Percentiles rank a stretch among this genome's conserved stretches.
phyloP scores from a whole-genome alignment of 2,329 filamentous ascomycete species.

The Epichloe coenophiala region DNA sequence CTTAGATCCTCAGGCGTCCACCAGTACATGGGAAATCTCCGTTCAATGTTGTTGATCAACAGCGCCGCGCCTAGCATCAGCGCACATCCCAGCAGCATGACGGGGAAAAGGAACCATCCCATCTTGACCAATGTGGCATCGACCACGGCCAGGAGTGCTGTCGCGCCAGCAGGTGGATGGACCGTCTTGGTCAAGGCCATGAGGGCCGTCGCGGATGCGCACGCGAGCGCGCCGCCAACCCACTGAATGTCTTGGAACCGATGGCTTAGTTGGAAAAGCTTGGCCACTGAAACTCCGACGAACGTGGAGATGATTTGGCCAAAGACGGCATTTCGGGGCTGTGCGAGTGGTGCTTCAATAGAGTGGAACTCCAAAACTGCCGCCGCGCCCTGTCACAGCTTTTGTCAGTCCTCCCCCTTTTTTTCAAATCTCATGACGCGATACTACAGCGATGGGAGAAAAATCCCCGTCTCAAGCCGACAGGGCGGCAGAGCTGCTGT shows the following conservation, averaged over 20 bases:
- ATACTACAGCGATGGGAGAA: no score
- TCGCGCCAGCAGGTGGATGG: constrained; percentile 64
- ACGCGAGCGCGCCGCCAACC: constrained; percentile 52
- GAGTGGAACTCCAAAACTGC: constrained; percentile 64
- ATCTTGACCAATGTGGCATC: constrained; percentile 38
- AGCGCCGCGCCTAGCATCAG: constrained; percentile 52
- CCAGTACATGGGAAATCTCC: constrained; percentile 58
- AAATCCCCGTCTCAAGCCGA: no score
- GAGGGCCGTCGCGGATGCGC: constrained; percentile 45
- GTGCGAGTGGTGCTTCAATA: constrained; percentile 58
- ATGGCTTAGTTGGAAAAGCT: constrained; percentile 45
- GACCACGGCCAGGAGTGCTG: constrained; percentile 53
- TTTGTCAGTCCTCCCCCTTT: not conserved
- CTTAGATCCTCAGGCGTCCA: constrained; percentile 37
- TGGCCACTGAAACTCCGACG: constrained; percentile 47
- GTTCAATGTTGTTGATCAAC: constrained; percentile 55
- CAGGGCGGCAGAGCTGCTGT: no score
- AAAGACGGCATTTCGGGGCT: constrained; percentile 55
- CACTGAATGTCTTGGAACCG: constrained; percentile 41
- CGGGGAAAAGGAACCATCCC: constrained; percentile 56
- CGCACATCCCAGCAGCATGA: constrained; percentile 44
- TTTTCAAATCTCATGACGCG: not conserved
- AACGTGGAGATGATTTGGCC: constrained; percentile 52
- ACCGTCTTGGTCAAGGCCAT: constrained; percentile 62
- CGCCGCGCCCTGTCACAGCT: constrained; percentile 47